A percentile compares a stretch with the other conserved stretches of the same genome.
These are phyloP conservation scores for Geoglossum glabrum DNA, from an alignment of 495 filamentous ascomycete genomes.

Conservation along the genomic window DNA sequence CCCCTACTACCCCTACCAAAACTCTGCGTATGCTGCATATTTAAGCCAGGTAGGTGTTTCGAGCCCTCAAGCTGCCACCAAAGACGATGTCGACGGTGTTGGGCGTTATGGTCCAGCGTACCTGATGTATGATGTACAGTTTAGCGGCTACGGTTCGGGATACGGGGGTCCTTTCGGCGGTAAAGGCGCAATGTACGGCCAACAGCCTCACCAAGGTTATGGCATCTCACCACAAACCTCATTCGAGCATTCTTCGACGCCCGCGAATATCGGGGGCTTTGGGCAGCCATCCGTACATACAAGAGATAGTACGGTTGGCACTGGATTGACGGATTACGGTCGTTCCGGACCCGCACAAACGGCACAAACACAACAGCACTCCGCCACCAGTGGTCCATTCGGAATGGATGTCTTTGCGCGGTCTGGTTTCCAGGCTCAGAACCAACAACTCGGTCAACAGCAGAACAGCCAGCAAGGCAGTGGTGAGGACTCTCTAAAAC, in stretches of 20 bases:
- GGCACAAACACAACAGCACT: constrained; percentile 41
- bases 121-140: constrained; percentile 39
- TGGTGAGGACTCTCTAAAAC: constrained; percentile 54
- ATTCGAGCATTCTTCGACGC: constrained; percentile 63
- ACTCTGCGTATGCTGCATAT: constrained; percentile 45
- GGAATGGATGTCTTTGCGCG: constrained; percentile 65
- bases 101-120: constrained; percentile 32
- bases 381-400: constrained; percentile 41
- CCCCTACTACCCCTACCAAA: constrained; percentile 64
- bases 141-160: constrained; percentile 37
- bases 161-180: constrained; percentile 24
- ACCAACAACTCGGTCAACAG: constrained; percentile 44
- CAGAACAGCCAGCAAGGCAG: constrained; percentile 34
- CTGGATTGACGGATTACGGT: constrained; percentile 47
- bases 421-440: constrained; percentile 44
- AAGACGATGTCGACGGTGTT: constrained; percentile 10
- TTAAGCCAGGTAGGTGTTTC: constrained; percentile 39
- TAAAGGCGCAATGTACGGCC: constrained; percentile 59
- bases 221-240: constrained; percentile 47
- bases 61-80: neutral
- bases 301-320: constrained; percentile 38
- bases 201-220: constrained; percentile 53
- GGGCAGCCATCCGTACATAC: constrained; percentile 47
- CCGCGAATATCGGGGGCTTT: constrained; percentile 49
- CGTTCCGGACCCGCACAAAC: constrained; percentile 57